Evolutionary conservation across 164 flowering plant genomes (phyloP).

Genomic region (Annona cherimola): DNA sequence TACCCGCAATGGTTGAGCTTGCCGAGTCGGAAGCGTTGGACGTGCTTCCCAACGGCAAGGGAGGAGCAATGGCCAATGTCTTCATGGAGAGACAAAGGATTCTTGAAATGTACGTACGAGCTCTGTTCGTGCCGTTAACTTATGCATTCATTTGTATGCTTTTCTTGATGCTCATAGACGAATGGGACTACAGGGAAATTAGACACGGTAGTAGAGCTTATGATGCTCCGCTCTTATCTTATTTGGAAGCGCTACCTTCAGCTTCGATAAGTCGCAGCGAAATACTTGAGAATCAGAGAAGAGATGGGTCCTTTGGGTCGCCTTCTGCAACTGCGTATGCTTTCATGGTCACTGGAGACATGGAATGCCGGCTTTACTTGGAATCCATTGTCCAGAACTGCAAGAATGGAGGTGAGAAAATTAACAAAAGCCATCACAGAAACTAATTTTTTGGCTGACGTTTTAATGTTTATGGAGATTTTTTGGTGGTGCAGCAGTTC

Average conservation of each 20-base stretch:
- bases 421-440: too few relatives aligned
- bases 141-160: neutral
- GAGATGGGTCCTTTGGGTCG: constrained; percentile 39
- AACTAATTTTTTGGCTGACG: neutral
- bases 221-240: constrained; percentile 22
- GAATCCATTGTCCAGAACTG: constrained; percentile 28
- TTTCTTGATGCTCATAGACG: neutral
- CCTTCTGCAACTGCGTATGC: constrained; percentile 41
- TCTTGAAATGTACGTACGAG: constrained; percentile 21
- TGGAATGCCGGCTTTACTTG: constrained; percentile 21
- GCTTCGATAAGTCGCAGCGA: constrained; percentile 10
- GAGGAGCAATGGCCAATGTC: constrained; percentile 5
- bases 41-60: constrained; percentile 3
- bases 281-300: constrained; percentile 17
- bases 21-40: constrained; percentile 15
- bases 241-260: constrained; percentile 32
- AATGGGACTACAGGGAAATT: constrained; percentile 17
- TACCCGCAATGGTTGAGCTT: constrained; percentile 39
- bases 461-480: neutral
- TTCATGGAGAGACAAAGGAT: constrained; percentile 19
- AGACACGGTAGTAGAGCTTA: constrained; percentile 6
- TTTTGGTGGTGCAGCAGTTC: constrained; percentile 19
- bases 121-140: neutral
- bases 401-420: constrained; percentile 24
- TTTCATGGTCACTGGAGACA: constrained; percentile 29